A percentile compares a stretch with the other conserved stretches of the same genome.
Evolutionary conservation across 257 asterid species (phyloP).

Genomic region (Misopates orontium): DNA sequence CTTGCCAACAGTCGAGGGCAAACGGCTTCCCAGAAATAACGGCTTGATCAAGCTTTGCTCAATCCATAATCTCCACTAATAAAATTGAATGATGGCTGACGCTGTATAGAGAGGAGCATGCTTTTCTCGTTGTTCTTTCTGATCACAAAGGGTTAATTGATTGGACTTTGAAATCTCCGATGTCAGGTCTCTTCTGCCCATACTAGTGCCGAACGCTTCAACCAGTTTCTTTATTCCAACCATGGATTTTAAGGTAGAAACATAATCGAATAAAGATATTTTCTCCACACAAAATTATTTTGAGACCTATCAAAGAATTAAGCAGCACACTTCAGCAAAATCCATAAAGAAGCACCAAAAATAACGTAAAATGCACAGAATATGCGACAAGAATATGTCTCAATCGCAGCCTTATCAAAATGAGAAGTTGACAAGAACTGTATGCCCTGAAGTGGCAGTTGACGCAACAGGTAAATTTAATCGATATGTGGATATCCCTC

Average conservation of each 20-base stretch:
- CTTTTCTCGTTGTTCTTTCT: constrained; percentile 73
- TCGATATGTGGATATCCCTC: no score
- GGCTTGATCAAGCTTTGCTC: constrained; percentile 77
- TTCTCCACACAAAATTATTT: constrained; percentile 51
- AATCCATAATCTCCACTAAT: constrained; percentile 74
- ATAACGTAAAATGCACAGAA: neutral
- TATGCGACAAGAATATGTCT: neutral
- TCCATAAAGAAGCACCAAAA: neutral
- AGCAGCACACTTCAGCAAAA: constrained; percentile 10
- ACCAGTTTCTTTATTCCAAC: constrained; percentile 56
- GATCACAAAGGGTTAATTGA: constrained; percentile 44
- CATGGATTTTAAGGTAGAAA: constrained; percentile 54
- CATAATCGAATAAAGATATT: constrained; percentile 49
- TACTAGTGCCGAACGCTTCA: constrained; percentile 67
- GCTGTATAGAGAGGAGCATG: constrained; percentile 61
- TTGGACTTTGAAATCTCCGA: constrained; percentile 50
- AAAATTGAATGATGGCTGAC: constrained; percentile 53
- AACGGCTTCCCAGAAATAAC: constrained; percentile 86
- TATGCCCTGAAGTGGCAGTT: no score
- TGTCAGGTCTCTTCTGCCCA: constrained; percentile 61
- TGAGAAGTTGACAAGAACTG: neutral
- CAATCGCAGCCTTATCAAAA: neutral
- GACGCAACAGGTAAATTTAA: no score
- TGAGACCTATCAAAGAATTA: constrained; percentile 49
- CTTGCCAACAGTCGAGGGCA: constrained; percentile 91